Evolutionary conservation across 805 yeast genomes (phyloP).

Genomic region (Ogataea saltuana): DNA sequence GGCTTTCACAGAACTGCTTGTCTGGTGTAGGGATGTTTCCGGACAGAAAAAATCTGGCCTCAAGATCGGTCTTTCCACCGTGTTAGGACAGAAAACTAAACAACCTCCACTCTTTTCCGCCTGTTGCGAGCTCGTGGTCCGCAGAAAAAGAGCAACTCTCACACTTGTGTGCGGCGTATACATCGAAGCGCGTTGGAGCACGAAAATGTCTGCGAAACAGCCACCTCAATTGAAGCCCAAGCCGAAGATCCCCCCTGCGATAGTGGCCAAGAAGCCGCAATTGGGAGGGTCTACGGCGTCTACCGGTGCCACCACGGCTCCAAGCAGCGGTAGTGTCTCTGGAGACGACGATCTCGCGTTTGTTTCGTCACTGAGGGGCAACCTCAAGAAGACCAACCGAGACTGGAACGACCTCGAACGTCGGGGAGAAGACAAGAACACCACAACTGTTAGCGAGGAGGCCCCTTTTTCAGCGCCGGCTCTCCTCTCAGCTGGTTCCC

Average conservation of each 20-base stretch:
- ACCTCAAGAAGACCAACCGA: slow-evolving; percentile 8
- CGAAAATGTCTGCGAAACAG: slow-evolving; percentile 24
- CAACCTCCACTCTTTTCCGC: too few relatives aligned
- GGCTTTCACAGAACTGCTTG: too few relatives aligned
- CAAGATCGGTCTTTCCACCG: too few relatives aligned
- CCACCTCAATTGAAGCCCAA: slow-evolving; percentile 36
- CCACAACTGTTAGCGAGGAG: too few relatives aligned
- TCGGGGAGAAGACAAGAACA: not conserved
- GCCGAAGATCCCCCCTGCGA: slow-evolving; percentile 34
- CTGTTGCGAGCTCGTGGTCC: too few relatives aligned
- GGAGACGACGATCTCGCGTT: not conserved
- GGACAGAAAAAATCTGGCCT: too few relatives aligned
- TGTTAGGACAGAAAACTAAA: too few relatives aligned
- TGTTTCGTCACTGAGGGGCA: slow-evolving; percentile 9
- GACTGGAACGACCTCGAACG: not conserved
- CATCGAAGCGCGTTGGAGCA: too few relatives aligned
- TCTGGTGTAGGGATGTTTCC: not conserved
- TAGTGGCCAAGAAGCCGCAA: slow-evolving; percentile 29
- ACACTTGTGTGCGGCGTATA: too few relatives aligned
- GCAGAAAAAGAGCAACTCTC: too few relatives aligned
- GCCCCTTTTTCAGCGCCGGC: too few relatives aligned
- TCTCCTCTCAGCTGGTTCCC: not conserved
- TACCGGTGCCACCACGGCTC: not conserved
- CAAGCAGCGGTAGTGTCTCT: not conserved
- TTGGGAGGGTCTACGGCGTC: slow-evolving; percentile 6